These are phyloP conservation scores for Xylariales sp. DNA, from an alignment of 2,329 filamentous ascomycete species.

Conservation along the genomic window DNA sequence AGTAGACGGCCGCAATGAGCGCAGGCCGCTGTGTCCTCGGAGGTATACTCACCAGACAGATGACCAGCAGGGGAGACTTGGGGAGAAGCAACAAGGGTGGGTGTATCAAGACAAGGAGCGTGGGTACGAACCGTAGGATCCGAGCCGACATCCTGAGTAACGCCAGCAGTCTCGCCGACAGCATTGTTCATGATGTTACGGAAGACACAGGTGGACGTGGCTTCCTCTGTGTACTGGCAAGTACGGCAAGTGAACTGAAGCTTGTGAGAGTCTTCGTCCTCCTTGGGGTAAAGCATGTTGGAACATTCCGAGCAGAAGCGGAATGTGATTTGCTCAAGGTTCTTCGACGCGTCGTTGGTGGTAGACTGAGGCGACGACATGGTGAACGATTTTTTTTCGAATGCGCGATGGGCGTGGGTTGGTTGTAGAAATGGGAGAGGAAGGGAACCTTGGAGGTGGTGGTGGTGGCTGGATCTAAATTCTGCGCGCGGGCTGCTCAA, in stretches of 20 bases:
- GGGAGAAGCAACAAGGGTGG: conserved; percentile 21
- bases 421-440: conserved; percentile 4
- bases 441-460: too few relatives aligned
- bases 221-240: conserved; percentile 85
- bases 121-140: conserved; percentile 92
- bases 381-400: conserved; percentile 8
- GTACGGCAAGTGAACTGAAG: conserved; percentile 96
- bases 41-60: conserved; percentile 1
- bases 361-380: conserved; percentile 58
- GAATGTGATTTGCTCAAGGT: conserved; percentile 83
- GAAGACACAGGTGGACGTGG: conserved; percentile 87
- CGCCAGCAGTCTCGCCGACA: conserved; percentile 91
- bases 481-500: too few relatives aligned
- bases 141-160: conserved; percentile 93
- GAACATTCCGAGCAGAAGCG: conserved; percentile 98
- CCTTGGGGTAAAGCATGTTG: conserved; percentile 96
- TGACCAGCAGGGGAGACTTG: conserved; percentile 8
- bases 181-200: conserved; percentile 90
- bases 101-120: too few relatives aligned
- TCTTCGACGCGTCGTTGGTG: conserved; percentile 37
- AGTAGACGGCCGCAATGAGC: background rate
- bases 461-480: too few relatives aligned
- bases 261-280: conserved; percentile 77
- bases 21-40: background rate
- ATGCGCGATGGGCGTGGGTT: conserved; percentile 6